Conservation (phyloP, 2,329 filamentous ascomycete genomes). For the Trichoderma sp. region DNA sequence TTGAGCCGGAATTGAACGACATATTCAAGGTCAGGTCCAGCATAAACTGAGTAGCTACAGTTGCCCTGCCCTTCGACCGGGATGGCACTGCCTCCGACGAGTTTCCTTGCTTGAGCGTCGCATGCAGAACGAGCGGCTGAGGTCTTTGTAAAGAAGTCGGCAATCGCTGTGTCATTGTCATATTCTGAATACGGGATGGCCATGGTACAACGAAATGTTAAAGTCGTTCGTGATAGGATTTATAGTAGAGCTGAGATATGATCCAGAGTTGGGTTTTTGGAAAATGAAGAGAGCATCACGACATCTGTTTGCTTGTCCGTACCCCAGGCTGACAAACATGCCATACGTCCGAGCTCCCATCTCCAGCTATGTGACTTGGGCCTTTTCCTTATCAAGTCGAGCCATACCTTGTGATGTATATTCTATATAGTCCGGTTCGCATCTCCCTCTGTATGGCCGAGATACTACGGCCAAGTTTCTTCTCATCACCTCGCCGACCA, state of each 20-base stretch:
- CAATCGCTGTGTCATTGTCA: neutral
- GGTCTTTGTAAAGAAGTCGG: neutral
- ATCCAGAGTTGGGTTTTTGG: neutral
- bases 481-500: too few relatives aligned
- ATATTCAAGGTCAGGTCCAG: neutral
- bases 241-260: neutral
- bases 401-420: too few relatives aligned
- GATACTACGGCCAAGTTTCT: too few relatives aligned
- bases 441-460: too few relatives aligned
- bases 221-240: neutral
- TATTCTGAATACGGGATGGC: neutral
- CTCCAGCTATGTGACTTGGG: too few relatives aligned
- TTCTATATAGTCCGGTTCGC: too few relatives aligned
- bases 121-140: neutral
- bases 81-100: neutral
- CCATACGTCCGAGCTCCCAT: neutral
- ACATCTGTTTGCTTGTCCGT: neutral
- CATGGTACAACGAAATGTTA: neutral
- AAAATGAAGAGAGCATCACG: neutral
- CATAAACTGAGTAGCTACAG: neutral
- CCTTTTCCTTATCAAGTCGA: too few relatives aligned
- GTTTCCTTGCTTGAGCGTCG: neutral
- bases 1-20: neutral
- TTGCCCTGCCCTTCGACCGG: neutral
- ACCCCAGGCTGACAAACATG: neutral